Percentiles rank a stretch among this genome's conserved stretches.
Conservation (phyloP, 106 monocot genomes). For the Apostasia ramifera region DNA sequence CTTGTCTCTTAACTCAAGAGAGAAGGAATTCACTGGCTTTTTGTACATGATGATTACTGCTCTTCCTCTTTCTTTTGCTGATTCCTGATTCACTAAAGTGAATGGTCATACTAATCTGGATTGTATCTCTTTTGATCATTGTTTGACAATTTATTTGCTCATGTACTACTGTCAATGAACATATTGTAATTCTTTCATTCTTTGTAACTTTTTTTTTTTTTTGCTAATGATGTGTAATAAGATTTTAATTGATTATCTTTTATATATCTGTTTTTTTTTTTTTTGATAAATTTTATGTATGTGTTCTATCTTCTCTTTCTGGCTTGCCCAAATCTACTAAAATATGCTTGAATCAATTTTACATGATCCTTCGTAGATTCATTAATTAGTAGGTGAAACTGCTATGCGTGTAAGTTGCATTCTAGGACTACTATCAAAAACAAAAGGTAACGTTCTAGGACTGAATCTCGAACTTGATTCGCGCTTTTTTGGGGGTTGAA, state of each 20-base stretch:
- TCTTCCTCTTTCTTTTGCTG: not conserved
- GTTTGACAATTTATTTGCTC: not conserved
- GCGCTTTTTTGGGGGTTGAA: too few species aligned
- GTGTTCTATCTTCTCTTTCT: not conserved
- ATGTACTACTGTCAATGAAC: not conserved
- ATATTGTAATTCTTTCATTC: slow-evolving; percentile 4
- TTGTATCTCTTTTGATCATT: slow-evolving; percentile 1
- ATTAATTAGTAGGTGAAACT: too few species aligned
- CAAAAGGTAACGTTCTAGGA: too few species aligned
- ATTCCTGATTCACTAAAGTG: not conserved
- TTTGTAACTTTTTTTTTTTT: not conserved
- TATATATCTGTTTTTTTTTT: not conserved
- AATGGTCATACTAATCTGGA: not conserved
- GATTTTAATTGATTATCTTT: not conserved
- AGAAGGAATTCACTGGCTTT: not conserved
- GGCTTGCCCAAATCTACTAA: not conserved
- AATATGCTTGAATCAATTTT: too few species aligned
- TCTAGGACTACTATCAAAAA: too few species aligned
- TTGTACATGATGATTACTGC: not conserved
- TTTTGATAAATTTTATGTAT: not conserved
- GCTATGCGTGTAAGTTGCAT: too few species aligned
- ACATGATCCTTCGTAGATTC: too few species aligned
- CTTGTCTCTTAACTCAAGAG: slow-evolving; percentile 1
- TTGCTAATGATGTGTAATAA: not conserved
- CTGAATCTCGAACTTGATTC: too few species aligned